Evolutionary conservation across 805 yeast species (phyloP).

Genomic region (fission yeast (Schizosaccharomyces pombe)): DNA sequence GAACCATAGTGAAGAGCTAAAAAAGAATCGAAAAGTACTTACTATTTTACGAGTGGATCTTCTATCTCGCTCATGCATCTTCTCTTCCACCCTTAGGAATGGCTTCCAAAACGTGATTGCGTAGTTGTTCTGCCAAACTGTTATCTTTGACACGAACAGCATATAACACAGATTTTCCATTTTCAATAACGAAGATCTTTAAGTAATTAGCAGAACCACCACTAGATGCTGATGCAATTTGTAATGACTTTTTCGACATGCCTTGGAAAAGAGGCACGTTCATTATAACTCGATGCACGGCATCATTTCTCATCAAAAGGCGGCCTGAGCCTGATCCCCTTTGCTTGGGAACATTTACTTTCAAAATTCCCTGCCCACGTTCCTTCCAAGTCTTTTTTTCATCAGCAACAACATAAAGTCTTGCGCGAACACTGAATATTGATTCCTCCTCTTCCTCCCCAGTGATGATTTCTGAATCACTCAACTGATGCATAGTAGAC

Average conservation of each 20-base stretch:
- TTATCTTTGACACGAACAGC: slow-evolving; percentile 6
- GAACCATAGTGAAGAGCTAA: no score
- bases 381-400: slow-evolving; percentile 4
- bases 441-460: slow-evolving; percentile 4
- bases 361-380: slow-evolving; percentile 1
- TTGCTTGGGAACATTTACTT: background rate
- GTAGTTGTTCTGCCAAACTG: slow-evolving; percentile 2
- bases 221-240: background rate
- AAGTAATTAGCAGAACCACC: background rate
- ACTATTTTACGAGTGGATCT: no score
- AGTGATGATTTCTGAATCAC: background rate
- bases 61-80: background rate
- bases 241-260: background rate
- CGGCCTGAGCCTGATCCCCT: background rate
- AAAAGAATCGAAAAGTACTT: no score
- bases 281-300: slow-evolving; percentile 5
- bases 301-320: slow-evolving; percentile 4
- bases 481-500: background rate
- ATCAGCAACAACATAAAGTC: background rate
- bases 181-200: background rate
- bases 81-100: background rate
- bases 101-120: background rate
- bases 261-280: slow-evolving; percentile 1
- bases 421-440: background rate
- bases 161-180: slow-evolving; percentile 1